Base-by-base conservation (phyloP, 192 early-diverging fungal species). In the Umbelopsis ramanniana region DNA sequence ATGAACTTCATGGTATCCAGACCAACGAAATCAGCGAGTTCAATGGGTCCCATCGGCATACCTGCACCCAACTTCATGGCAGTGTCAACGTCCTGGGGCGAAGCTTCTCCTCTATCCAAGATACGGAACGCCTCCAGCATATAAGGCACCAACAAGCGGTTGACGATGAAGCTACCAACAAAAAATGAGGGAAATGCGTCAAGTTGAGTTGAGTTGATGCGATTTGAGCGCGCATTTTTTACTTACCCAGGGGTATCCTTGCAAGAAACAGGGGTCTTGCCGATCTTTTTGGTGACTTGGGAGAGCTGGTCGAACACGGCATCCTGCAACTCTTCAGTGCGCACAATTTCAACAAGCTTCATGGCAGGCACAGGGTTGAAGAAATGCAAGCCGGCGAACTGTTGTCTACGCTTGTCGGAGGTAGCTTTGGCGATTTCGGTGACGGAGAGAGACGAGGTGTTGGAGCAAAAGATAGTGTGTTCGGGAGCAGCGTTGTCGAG, bases 361-460 rank as follows among this genome's bases (percentile, higher is more conserved):
- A 98, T 98, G 80, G 94, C 93, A 37, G 97, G 93, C n/a, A 98
- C 97, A 5, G 97, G 97, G 87, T 98, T 98, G 83, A 98, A 98
- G 82, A 96, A 98, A 78, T 98, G 97, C 70, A 97, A 81, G 38
- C 97, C 97, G 23, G 93, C 91, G 71, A 96, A 93, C 23, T 84
- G 83, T 55, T 81, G 77, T 43, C 74, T 70, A 3, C 91, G 82
- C 67, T 76, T 67, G 2, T 81, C 82, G 11, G 81, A 73, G 46
- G 90, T 83, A 15, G 77, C 83, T 74, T 88, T 85, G 17, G 93
- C 94, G 76, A 98, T 97, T 66, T 90, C 87, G 33, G 73, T 78
- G 38, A 98, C 95, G 14, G 93, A 92, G 52, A 98, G 79, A 6
- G 94, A 96, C 17, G 93, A 95, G 9, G 97, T 98, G 88, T 97